Percentiles rank a stretch among this genome's conserved stretches.
phyloP scores from a whole-genome alignment of 768 basidiomycete genomes.

The Chlorophyllum brunneum region DNA sequence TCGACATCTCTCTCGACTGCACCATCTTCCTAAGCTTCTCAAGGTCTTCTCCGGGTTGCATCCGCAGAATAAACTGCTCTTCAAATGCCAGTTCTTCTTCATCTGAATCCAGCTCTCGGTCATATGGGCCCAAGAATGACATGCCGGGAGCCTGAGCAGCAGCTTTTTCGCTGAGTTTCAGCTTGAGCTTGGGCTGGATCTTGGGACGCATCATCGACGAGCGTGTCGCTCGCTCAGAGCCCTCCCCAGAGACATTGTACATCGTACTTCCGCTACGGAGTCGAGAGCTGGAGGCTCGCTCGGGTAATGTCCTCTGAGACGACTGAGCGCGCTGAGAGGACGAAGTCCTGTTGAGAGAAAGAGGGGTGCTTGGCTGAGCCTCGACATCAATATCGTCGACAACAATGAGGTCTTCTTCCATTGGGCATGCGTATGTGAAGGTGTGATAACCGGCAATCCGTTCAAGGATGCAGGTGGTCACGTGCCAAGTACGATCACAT shows the following conservation, averaged over 20 bases:
- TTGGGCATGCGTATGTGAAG: conserved; percentile 16
- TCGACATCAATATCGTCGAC: conserved; percentile 52
- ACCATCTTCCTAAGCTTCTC: conserved; percentile 82
- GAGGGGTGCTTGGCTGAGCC: conserved; percentile 31
- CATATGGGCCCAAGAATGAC: conserved; percentile 89
- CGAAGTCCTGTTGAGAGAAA: conserved; percentile 15
- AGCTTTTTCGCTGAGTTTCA: conserved; percentile 83
- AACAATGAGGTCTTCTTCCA: conserved; percentile 62
- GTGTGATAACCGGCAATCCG: no score
- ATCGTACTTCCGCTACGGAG: conserved; percentile 32
- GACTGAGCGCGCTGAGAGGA: conserved; percentile 10
- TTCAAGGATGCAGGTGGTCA: neutral
- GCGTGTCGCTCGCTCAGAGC: conserved; percentile 53
- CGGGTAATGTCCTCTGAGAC: conserved; percentile 14
- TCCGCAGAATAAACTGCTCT: conserved; percentile 91
- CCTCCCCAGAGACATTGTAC: conserved; percentile 23
- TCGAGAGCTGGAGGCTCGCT: conserved; percentile 26
- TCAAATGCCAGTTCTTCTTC: conserved; percentile 94
- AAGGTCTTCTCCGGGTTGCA: conserved; percentile 82
- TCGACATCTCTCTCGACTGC: conserved; percentile 66
- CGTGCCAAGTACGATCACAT: neutral
- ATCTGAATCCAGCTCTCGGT: conserved; percentile 92
- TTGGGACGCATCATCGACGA: conserved; percentile 46
- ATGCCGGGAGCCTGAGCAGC: conserved; percentile 78
- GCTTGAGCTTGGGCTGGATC: conserved; percentile 75